Evolutionary conservation across 179 eudicot species (phyloP), one percentile per base, ranked within the genome.

Genomic region (Gypsophila paniculata): DNA sequence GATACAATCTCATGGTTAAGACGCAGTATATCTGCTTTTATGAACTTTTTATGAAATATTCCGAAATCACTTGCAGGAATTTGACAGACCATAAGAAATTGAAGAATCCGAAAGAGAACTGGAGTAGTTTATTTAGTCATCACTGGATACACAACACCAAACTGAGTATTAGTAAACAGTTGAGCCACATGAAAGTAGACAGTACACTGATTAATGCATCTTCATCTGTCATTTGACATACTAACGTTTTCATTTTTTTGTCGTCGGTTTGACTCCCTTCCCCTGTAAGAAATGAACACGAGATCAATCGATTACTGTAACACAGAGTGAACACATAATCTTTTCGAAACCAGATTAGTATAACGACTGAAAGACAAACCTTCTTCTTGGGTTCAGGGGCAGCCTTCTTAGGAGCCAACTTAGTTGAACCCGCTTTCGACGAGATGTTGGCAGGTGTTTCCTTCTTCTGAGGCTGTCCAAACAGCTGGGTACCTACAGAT

Each of bases 391-490:
- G 59, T 8, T 54, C 59, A 18, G 59, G 59, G 5, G 25, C 59
- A 54, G 59, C 59, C 25, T 54, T 54, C 59, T 54, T 54, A n/a
- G 59, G 22, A 54, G 10, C 23, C 8, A 6, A 25, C 22, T 54
- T 54, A 54, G 59, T 17, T 18, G 59, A 8, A 54, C 22, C 59
- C 23, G 59, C 59, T 18, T 54, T 54, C 23, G 59, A 54, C 59
- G 59, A 54, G 22, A 5, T 25, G 3, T 46, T 46, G 15, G 17
- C 52, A 54, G 59, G 25, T 54, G 59, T 18, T 54, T 18, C 59
- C 59, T 54, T 54, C 58, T 53, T 53, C 58, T 53, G 58, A 53
- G 58, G 58, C 22, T 53, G 58, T 53, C 58, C n/a, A n/a, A n/a
- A n/a, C n/a, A n/a, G n/a, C n/a, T n/a, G n/a, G n/a, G n/a, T n/a